These are phyloP conservation scores for Discostella stelligera DNA, from an alignment of 352 stramenopile species.

Conservation along the genomic window DNA sequence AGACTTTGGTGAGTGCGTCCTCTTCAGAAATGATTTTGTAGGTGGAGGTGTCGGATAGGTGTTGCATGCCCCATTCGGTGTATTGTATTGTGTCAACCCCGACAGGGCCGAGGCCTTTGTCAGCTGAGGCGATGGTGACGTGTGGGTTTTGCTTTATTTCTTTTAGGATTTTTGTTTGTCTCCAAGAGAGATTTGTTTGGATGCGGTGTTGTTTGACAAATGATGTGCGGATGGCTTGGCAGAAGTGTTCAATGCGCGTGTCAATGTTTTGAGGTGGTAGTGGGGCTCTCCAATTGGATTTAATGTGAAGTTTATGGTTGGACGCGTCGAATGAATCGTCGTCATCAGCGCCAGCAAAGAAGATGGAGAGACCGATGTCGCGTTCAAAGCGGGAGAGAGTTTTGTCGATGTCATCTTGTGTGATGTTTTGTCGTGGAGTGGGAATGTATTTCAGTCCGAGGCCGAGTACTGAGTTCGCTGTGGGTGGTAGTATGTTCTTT, in stretches of 20 bases:
- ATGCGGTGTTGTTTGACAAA: background rate
- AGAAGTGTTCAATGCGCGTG: background rate
- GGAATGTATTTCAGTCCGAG: slow-evolving; percentile 20
- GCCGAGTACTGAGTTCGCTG: slow-evolving; percentile 4
- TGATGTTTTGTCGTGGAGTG: background rate
- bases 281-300: background rate
- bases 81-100: slow-evolving; percentile 14
- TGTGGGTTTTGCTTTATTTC: background rate
- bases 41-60: background rate
- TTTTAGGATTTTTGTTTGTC: slow-evolving; percentile 11
- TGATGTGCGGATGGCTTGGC: background rate
- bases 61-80: background rate
- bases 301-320: background rate
- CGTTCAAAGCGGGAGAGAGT: slow-evolving; percentile 3
- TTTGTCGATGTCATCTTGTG: slow-evolving; percentile 1
- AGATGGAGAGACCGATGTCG: background rate
- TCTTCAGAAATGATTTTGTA: slow-evolving; percentile 10
- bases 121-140: slow-evolving; percentile 7
- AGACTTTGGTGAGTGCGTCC: background rate
- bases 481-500: background rate
- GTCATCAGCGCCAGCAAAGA: background rate
- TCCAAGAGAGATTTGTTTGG: background rate
- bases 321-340: background rate
- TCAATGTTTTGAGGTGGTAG: background rate
- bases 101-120: slow-evolving; percentile 20